phyloP scores from a whole-genome alignment of 2,329 filamentous ascomycete genomes.

The Xylariaceae sp. region DNA sequence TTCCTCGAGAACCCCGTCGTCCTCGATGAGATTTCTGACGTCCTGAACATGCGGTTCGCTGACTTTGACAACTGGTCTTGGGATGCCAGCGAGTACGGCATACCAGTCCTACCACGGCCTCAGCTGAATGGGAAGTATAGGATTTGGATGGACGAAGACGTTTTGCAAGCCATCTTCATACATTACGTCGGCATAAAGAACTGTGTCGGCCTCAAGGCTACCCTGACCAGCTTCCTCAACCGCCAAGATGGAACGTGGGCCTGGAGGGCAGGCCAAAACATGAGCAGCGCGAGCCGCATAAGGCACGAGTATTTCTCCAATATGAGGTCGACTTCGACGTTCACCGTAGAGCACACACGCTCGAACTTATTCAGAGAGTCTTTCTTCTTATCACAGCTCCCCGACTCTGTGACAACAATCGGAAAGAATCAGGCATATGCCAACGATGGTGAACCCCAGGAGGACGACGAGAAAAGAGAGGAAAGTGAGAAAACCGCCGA shows the following conservation, averaged over 20 bases:
- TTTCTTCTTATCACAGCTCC: constrained; percentile 35
- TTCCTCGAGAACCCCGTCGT: constrained; percentile 36
- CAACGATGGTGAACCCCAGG: constrained; percentile 24
- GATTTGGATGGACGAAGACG: constrained; percentile 42
- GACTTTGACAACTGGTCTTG: constrained; percentile 39
- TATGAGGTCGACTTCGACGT: not conserved
- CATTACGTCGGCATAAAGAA: constrained; percentile 38
- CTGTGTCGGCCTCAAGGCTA: constrained; percentile 30
- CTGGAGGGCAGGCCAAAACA: constrained; percentile 4
- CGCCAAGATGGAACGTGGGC: constrained; percentile 11
- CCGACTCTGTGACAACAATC: constrained; percentile 16
- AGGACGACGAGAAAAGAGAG: constrained; percentile 19
- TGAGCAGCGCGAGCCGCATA: not conserved
- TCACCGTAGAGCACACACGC: not conserved
- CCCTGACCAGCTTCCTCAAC: constrained; percentile 21
- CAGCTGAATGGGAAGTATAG: constrained; percentile 41
- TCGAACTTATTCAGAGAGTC: constrained; percentile 21
- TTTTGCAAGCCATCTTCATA: constrained; percentile 41
- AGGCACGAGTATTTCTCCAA: constrained; percentile 22
- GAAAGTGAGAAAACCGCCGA: constrained; percentile 20
- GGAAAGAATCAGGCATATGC: constrained; percentile 9
- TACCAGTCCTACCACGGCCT: constrained; percentile 38
- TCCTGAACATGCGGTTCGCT: constrained; percentile 39
- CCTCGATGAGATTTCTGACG: constrained; percentile 38
- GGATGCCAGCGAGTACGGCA: constrained; percentile 36